Conservation (phyloP, 2,329 filamentous ascomycete species). For the Xylaria polymorpha region DNA sequence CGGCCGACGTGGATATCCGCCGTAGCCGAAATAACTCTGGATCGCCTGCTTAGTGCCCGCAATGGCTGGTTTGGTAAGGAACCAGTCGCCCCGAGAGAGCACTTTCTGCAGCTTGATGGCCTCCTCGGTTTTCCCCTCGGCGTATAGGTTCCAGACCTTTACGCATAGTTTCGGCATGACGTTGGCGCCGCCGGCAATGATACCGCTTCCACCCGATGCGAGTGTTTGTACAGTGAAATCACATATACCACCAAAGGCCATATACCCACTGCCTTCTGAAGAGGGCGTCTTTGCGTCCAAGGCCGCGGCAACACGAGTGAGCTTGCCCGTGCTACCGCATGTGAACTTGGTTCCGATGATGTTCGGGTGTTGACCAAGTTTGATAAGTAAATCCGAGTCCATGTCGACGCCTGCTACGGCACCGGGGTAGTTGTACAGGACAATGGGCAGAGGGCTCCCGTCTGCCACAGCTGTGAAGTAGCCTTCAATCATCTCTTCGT, state of each 20-base stretch:
- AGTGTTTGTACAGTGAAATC: slow-evolving; percentile 89
- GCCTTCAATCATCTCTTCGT: slow-evolving; percentile 77
- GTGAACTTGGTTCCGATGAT: slow-evolving; percentile 93
- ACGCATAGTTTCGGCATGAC: slow-evolving; percentile 86
- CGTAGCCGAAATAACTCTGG: slow-evolving; percentile 84
- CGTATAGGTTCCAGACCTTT: slow-evolving; percentile 80
- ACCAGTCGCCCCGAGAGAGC: slow-evolving; percentile 85
- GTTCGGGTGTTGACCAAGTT: slow-evolving; percentile 81
- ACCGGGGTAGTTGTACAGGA: slow-evolving; percentile 92
- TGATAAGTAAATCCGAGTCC: slow-evolving; percentile 87
- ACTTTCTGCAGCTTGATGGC: slow-evolving; percentile 79
- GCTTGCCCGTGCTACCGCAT: slow-evolving; percentile 89
- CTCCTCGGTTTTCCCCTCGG: slow-evolving; percentile 78
- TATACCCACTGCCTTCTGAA: slow-evolving; percentile 73
- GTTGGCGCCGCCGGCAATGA: slow-evolving; percentile 88
- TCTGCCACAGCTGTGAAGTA: slow-evolving; percentile 83
- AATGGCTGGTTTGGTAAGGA: slow-evolving; percentile 83
- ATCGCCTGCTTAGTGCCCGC: slow-evolving; percentile 88
- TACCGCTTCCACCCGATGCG: slow-evolving; percentile 80
- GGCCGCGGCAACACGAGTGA: slow-evolving; percentile 81
- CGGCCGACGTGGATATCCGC: slow-evolving; percentile 78
- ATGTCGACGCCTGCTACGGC: slow-evolving; percentile 89
- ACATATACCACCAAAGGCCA: slow-evolving; percentile 88
- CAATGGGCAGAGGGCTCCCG: slow-evolving; percentile 77
- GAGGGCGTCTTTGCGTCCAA: slow-evolving; percentile 76